phyloP scores from a whole-genome alignment of 2,329 filamentous ascomycete species.

The Stemphylium lycopersici region DNA sequence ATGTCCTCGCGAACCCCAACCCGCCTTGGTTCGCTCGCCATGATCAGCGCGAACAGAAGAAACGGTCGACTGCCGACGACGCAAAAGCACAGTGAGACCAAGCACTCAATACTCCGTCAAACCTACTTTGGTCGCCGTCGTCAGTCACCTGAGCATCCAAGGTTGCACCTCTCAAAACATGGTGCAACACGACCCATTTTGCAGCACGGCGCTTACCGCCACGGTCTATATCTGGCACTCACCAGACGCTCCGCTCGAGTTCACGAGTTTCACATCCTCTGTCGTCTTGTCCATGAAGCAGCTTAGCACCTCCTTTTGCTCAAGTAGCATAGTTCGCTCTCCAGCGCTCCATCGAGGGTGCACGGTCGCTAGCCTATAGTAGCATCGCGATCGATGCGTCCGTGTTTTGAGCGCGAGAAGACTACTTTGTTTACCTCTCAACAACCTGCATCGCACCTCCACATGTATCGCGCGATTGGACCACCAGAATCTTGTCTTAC shows the following conservation, averaged over 20 bases:
- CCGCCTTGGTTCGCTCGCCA: slow-evolving; percentile 6
- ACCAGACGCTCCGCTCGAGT: not conserved
- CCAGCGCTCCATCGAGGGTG: not conserved
- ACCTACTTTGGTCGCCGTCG: not conserved
- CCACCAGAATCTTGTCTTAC: not conserved
- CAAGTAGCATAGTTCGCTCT: not conserved
- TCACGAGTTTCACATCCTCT: not conserved
- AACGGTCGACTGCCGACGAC: not conserved
- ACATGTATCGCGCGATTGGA: not conserved
- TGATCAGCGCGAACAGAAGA: slow-evolving; percentile 6
- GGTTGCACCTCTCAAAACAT: slow-evolving; percentile 7
- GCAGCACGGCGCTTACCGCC: slow-evolving; percentile 7
- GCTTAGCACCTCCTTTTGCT: slow-evolving; percentile 4
- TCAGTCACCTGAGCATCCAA: not conserved
- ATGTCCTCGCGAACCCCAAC: slow-evolving; percentile 5
- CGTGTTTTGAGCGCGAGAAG: not conserved
- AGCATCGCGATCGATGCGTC: not conserved
- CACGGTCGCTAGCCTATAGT: not conserved
- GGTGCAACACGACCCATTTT: slow-evolving; percentile 7
- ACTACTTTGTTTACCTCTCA: not conserved
- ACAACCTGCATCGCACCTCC: not conserved
- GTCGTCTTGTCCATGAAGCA: not conserved
- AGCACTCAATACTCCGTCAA: not conserved
- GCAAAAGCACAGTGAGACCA: not conserved
- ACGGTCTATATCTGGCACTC: not conserved